phyloP scores from a whole-genome alignment of 768 basidiomycete species.

The Nidula microcarpa region DNA sequence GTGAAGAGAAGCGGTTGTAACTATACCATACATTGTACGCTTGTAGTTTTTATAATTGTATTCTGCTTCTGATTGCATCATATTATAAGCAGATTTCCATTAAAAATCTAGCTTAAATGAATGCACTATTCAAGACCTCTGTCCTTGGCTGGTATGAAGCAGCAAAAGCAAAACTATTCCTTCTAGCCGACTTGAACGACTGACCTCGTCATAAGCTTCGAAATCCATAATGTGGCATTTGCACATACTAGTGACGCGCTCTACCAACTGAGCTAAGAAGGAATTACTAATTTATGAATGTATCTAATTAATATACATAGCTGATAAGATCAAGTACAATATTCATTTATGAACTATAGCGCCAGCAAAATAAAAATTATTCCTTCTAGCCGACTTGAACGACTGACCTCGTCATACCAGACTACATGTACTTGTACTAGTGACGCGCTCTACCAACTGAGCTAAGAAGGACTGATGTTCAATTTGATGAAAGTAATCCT shows the following conservation, averaged over 20 bases:
- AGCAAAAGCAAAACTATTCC: not conserved
- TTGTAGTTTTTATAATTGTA: not conserved
- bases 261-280: conserved; percentile 40
- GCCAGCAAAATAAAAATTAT: too few relatives aligned
- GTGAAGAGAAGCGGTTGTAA: not conserved
- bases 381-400: too few relatives aligned
- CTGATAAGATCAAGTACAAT: too few relatives aligned
- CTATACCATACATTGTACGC: too few relatives aligned
- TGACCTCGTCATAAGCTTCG: not conserved
- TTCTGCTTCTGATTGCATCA: not conserved
- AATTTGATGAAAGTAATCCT: too few relatives aligned
- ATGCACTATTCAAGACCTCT: not conserved
- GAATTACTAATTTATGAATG: conserved; percentile 2
- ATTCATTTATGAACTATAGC: too few relatives aligned
- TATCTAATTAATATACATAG: too few relatives aligned
- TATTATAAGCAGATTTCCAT: not conserved
- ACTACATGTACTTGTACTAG: conserved; percentile 25
- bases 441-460: conserved; percentile 41
- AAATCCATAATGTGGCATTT: too few relatives aligned
- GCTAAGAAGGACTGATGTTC: conserved; percentile 26
- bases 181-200: not conserved
- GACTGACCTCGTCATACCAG: too few relatives aligned
- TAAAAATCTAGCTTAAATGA: not conserved
- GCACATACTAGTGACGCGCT: conserved; percentile 42
- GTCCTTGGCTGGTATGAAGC: not conserved